Percentiles rank a stretch among this genome's conserved stretches.
phyloP scores from a whole-genome alignment of 345 rosid genomes.

The Melaleuca alternifolia region DNA sequence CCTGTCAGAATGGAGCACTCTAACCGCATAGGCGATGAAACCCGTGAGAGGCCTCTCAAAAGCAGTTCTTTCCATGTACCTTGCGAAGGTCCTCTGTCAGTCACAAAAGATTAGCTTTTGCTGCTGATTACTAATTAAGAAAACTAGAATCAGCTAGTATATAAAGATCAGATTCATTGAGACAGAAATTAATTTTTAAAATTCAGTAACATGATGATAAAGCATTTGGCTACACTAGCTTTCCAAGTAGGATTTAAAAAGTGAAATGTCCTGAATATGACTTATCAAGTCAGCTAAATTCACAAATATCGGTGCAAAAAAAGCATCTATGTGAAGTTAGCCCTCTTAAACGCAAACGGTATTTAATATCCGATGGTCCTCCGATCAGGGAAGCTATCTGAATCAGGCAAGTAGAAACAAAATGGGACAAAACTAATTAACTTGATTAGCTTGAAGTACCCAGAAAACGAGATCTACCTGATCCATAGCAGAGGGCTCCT shows the following conservation, averaged over 20 bases:
- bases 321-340: neutral
- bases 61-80: conserved; percentile 89
- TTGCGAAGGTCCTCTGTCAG: conserved; percentile 68
- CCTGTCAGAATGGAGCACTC: conserved; percentile 87
- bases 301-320: neutral
- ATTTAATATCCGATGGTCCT: neutral
- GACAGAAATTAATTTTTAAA: neutral
- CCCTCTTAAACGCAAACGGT: neutral
- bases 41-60: conserved; percentile 98
- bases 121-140: neutral
- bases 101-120: neutral
- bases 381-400: neutral
- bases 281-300: neutral
- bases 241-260: neutral
- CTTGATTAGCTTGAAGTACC: neutral
- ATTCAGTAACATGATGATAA: neutral
- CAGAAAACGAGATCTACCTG: conserved; percentile 41
- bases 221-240: neutral
- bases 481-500: conserved; percentile 84
- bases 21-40: conserved; percentile 93
- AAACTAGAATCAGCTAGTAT: neutral
- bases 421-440: neutral
- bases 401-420: neutral
- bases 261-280: neutral
- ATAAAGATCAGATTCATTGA: neutral